Evolutionary conservation across 306 rosid species (phyloP).

Genomic region (Lablab purpureus): DNA sequence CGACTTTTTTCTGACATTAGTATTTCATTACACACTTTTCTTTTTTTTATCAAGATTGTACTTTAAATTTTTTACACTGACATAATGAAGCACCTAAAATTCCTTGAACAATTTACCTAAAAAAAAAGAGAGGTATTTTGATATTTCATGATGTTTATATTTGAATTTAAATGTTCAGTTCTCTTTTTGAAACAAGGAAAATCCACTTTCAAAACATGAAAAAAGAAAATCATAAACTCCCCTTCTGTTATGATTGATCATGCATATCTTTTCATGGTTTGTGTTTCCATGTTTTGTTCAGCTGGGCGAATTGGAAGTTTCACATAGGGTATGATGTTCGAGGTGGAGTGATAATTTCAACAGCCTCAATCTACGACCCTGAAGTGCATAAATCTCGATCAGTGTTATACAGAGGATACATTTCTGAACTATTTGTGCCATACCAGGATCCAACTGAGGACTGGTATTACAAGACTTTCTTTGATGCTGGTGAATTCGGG

Average conservation of each 20-base stretch:
- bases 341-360: constrained; percentile 46
- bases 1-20: no score
- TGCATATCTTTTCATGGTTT: neutral
- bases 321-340: constrained; percentile 46
- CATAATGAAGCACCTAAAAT: no score
- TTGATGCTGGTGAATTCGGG: constrained; percentile 53
- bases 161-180: no score
- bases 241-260: no score
- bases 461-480: constrained; percentile 54
- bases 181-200: no score
- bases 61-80: no score
- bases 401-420: constrained; percentile 50
- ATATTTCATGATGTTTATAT: no score
- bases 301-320: constrained; percentile 57
- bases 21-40: no score
- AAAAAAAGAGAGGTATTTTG: no score
- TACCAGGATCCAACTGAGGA: constrained; percentile 55
- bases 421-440: constrained; percentile 52
- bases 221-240: no score
- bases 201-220: no score
- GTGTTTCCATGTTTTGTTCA: constrained; percentile 3
- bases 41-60: no score
- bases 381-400: constrained; percentile 43
- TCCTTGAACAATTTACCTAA: neutral
- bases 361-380: constrained; percentile 48